These are phyloP conservation scores for Pestalotiopsis sp. DNA, from an alignment of 2,329 filamentous ascomycete genomes.

Conservation along the genomic window DNA sequence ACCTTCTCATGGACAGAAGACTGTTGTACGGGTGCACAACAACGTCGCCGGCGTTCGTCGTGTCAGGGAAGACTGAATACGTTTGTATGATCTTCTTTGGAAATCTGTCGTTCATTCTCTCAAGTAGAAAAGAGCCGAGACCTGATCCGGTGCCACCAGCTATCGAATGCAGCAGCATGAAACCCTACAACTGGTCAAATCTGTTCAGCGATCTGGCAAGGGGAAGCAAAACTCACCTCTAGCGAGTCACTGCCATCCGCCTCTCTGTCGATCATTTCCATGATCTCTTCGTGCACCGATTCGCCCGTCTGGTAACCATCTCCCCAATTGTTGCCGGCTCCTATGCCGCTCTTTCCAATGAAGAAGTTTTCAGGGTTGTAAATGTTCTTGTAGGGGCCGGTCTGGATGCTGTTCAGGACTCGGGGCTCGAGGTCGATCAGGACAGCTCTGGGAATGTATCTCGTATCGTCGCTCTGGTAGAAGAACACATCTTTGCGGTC, in stretches of 20 bases:
- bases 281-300: slow-evolving; percentile 90
- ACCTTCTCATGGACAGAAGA: slow-evolving; percentile 82
- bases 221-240: slow-evolving; percentile 60
- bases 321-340: slow-evolving; percentile 98
- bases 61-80: slow-evolving; percentile 97
- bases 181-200: slow-evolving; percentile 61
- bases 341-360: slow-evolving; percentile 88
- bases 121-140: slow-evolving; percentile 91
- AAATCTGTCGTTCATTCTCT: slow-evolving; percentile 94
- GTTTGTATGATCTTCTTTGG: slow-evolving; percentile 99
- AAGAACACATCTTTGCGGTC: slow-evolving; percentile 99
- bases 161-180: slow-evolving; percentile 98
- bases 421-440: slow-evolving; percentile 93
- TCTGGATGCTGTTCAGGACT: slow-evolving; percentile 91
- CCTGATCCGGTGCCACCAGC: slow-evolving; percentile 95
- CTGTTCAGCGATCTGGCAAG: no score
- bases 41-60: slow-evolving; percentile 82
- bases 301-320: slow-evolving; percentile 94
- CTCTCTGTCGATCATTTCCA: slow-evolving; percentile 99
- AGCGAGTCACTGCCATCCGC: slow-evolving; percentile 97
- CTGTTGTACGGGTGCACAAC: slow-evolving; percentile 99
- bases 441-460: slow-evolving; percentile 96
- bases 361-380: slow-evolving; percentile 99
- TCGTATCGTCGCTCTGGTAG: slow-evolving; percentile 98
- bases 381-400: slow-evolving; percentile 94